Conservation (phyloP, 225 moss, liverwort and hornwort species). For the Antitrichia curtipendula region DNA sequence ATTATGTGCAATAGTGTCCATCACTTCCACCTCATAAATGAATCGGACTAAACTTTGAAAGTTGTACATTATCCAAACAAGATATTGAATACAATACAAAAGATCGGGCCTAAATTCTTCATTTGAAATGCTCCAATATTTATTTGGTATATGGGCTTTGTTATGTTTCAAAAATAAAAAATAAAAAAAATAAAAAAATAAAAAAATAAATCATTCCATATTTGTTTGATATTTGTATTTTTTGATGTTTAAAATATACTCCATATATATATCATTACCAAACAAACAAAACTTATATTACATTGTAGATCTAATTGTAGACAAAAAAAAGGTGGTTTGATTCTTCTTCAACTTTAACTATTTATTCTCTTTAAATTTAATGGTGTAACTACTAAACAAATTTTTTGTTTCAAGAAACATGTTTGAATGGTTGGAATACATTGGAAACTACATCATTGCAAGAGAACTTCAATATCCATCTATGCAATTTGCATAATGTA, state of each 20-base stretch:
- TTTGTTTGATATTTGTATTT: not conserved
- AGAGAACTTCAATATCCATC: not conserved
- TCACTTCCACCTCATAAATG: not conserved
- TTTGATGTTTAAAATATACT: not conserved
- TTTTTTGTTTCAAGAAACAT: rapidly evolving
- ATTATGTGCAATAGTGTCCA: not conserved
- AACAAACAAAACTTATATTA: not conserved
- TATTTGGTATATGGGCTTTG: not conserved
- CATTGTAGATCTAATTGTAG: not conserved
- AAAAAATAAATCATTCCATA: no score
- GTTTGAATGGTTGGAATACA: not conserved
- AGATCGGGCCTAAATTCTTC: not conserved
- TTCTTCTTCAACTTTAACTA: not conserved
- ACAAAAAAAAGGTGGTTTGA: not conserved
- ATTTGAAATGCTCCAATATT: not conserved
- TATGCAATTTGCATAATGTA: not conserved
- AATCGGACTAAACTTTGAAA: not conserved
- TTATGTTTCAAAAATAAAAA: not conserved
- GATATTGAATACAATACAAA: no score
- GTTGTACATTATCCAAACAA: not conserved
- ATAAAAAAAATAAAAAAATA: no score
- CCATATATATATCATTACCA: not conserved
- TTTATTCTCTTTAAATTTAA: not conserved
- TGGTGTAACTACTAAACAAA: not conserved
- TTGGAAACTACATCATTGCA: not conserved